Evolutionary conservation across 177 flowering plant species (phyloP).

Genomic region (Tripterygium wilfordii): DNA sequence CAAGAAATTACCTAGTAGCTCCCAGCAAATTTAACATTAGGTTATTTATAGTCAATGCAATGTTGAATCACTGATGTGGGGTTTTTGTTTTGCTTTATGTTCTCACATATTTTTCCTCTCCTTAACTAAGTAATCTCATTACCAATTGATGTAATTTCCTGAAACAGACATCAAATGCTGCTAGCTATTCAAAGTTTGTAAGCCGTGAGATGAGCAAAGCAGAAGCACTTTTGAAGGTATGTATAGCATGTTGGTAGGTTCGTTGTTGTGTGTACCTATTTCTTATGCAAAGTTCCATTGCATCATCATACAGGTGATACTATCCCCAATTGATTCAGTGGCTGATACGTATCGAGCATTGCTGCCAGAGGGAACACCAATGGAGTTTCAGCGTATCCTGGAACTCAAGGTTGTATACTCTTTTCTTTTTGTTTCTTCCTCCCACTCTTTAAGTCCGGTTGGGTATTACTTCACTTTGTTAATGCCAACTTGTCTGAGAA

Average conservation of each 20-base stretch:
- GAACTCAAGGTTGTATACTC: slow-evolving; percentile 75
- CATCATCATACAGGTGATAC: slow-evolving; percentile 58
- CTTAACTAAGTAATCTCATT: too few species aligned
- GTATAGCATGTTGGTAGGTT: slow-evolving; percentile 3
- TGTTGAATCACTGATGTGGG: too few species aligned
- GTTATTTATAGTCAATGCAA: too few species aligned
- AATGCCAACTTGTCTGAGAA: too few species aligned
- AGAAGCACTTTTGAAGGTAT: slow-evolving; percentile 91
- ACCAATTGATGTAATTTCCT: too few species aligned
- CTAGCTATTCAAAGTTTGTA: slow-evolving; percentile 84
- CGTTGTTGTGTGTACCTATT: background rate
- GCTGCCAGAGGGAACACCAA: slow-evolving; percentile 90
- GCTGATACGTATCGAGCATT: slow-evolving; percentile 91
- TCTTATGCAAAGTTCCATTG: background rate
- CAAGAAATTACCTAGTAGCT: too few species aligned
- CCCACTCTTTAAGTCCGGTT: too few species aligned
- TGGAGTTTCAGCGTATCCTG: slow-evolving; percentile 87
- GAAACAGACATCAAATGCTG: slow-evolving; percentile 66
- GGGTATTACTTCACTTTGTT: too few species aligned
- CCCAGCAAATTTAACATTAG: too few species aligned
- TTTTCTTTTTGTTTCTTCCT: too few species aligned
- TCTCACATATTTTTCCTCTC: too few species aligned
- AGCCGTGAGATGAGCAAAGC: slow-evolving; percentile 99
- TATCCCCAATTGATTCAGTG: slow-evolving; percentile 91
- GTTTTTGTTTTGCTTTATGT: too few species aligned